Evolutionary conservation across 2,329 filamentous ascomycete species (phyloP).

Genomic region (Cercospora janseana): DNA sequence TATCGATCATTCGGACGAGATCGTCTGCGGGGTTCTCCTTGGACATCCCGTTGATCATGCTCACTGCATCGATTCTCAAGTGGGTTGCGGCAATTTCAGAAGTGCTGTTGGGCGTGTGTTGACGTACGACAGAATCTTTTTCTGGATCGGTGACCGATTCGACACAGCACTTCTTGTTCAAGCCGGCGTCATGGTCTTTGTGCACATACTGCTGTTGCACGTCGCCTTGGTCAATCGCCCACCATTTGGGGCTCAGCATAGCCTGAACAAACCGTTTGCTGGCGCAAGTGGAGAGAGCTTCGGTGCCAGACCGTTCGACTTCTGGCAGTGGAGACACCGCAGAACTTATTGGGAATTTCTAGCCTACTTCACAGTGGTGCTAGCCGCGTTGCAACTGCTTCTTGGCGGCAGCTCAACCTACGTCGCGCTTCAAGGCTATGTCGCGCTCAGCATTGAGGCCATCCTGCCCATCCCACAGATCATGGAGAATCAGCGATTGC

Average conservation of each 20-base stretch:
- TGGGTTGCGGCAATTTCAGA: conserved; percentile 32
- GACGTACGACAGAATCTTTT: conserved; percentile 53
- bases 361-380: conserved; percentile 61
- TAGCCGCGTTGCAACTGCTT: conserved; percentile 66
- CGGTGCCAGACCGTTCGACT: conserved; percentile 65
- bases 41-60: conserved; percentile 67
- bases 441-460: conserved; percentile 77
- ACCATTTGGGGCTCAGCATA: conserved; percentile 37
- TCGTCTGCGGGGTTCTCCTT: conserved; percentile 64
- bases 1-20: conserved; percentile 60
- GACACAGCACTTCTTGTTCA: conserved; percentile 59
- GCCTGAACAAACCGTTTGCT: conserved; percentile 58
- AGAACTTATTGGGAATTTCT: conserved; percentile 81
- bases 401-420: conserved; percentile 61
- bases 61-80: conserved; percentile 63
- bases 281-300: conserved; percentile 46
- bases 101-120: not conserved
- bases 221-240: conserved; percentile 59
- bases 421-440: conserved; percentile 65
- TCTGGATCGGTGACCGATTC: conserved; percentile 64
- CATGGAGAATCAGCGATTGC: conserved; percentile 63
- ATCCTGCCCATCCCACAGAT: conserved; percentile 81
- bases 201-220: conserved; percentile 60
- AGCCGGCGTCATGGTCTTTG: conserved; percentile 58
- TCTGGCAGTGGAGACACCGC: conserved; percentile 77